Conservation (phyloP, 495 filamentous ascomycete genomes). For the Xylona heveae region DNA sequence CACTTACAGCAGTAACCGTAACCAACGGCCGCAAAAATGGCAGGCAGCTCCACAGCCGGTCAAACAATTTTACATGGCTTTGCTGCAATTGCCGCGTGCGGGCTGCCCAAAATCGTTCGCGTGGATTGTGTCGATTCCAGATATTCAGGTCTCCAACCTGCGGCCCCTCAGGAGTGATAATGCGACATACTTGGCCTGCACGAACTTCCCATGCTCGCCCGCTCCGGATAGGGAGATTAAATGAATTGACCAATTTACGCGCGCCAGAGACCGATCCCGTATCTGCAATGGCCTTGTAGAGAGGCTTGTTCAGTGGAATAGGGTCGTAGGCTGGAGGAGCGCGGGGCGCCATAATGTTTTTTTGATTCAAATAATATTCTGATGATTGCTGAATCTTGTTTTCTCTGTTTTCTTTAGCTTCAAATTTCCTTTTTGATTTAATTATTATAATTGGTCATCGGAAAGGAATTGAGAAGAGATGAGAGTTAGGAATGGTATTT, state of each 20-base stretch:
- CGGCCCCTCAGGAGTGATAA: slow-evolving; percentile 52
- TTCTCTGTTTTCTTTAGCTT: no score
- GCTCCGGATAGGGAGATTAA: slow-evolving; percentile 30
- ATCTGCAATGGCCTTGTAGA: slow-evolving; percentile 16
- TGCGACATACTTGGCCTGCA: slow-evolving; percentile 39
- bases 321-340: no score
- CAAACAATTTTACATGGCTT: slow-evolving; percentile 43
- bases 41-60: slow-evolving; percentile 56
- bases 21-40: slow-evolving; percentile 55
- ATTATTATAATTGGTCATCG: no score
- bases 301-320: no score
- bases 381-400: no score
- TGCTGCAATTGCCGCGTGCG: slow-evolving; percentile 59
- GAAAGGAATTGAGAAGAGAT: no score
- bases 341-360: no score
- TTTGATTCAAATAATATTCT: no score
- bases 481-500: no score
- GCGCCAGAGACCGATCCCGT: slow-evolving; percentile 14
- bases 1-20: slow-evolving; percentile 50
- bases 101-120: slow-evolving; percentile 60
- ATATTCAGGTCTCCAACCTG: slow-evolving; percentile 71
- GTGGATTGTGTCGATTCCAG: slow-evolving; percentile 53
- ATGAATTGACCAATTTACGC: slow-evolving; percentile 17
- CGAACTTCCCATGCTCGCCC: slow-evolving; percentile 42
- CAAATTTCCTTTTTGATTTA: no score